phyloP scores from a whole-genome alignment of 441 rosid genomes.

The Daphne laureola region DNA sequence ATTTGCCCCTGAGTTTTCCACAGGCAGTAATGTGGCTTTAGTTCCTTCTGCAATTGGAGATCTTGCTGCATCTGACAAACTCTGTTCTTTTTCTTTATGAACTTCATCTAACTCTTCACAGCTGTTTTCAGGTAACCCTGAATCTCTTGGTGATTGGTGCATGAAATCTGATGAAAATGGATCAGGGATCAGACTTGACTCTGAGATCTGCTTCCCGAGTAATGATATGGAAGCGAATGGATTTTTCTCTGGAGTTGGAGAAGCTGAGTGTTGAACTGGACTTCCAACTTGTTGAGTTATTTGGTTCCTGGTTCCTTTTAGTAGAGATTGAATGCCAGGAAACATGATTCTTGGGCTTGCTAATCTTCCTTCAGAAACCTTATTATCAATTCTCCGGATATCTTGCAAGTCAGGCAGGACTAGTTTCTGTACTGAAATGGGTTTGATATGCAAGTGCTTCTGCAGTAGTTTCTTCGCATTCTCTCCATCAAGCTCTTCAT shows the following conservation, averaged over 20 bases:
- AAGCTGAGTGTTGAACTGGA: slow-evolving; percentile 17
- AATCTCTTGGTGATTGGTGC: slow-evolving; percentile 22
- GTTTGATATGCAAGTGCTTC: slow-evolving; percentile 53
- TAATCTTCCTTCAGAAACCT: slow-evolving; percentile 28
- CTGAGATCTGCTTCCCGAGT: slow-evolving; percentile 30
- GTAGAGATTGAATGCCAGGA: slow-evolving; percentile 44
- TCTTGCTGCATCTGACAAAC: slow-evolving; percentile 14
- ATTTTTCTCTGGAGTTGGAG: slow-evolving; percentile 37
- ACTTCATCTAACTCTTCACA: slow-evolving; percentile 21
- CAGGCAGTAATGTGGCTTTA: slow-evolving; percentile 15
- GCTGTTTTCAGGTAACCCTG: slow-evolving; percentile 14
- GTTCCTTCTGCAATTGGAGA: slow-evolving; percentile 23
- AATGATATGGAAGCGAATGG: slow-evolving; percentile 34
- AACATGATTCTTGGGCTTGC: slow-evolving; percentile 36
- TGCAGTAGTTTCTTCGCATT: slow-evolving; percentile 41
- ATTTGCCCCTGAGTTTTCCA: slow-evolving; percentile 20
- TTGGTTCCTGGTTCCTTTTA: slow-evolving; percentile 26
- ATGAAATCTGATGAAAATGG: slow-evolving; percentile 33
- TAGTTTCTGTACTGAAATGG: slow-evolving; percentile 35
- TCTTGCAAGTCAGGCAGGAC: slow-evolving; percentile 52
- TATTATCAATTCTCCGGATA: slow-evolving; percentile 37
- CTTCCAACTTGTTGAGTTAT: slow-evolving; percentile 11
- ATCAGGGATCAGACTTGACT: slow-evolving; percentile 23
- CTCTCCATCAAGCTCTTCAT: slow-evolving; percentile 56
- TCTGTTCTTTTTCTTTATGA: slow-evolving; percentile 17